Base-by-base conservation (phyloP, 768 basidiomycete genomes). In the Lactifluus rugatus region DNA sequence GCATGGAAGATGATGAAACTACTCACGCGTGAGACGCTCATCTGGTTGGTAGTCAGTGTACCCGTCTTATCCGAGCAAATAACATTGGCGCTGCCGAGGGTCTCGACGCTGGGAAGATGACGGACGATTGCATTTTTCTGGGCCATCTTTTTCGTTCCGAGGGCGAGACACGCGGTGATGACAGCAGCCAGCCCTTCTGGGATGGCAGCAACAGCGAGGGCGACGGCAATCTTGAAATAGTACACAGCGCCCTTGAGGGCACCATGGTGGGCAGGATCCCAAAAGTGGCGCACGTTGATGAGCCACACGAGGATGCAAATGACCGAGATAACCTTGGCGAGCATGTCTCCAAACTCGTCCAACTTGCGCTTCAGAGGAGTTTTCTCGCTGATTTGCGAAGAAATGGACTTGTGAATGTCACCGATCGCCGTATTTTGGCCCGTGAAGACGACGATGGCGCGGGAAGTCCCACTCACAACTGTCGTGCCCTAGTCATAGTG, bases 31-130 rank as follows among this genome's bases (percentile, higher is more conserved):
- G 90, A 87, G 23, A 97, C 90, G 66, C 91, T 89, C 95, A 98
- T 98, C 70, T 98, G 95, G 72, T 92, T 96, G 14, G 93, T 96
- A 10, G 93, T 96, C 67, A 96, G 68, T 34, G 93, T 94, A 49
- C 94, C 94, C 25, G 95, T 99, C 78, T 99, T 99, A 74, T 99
- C 95, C 3, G 93, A 94, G 71, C 95, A 99, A 65, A 99, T 98
- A 49, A 99, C 93, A 69, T 96, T 97, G 44, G 94, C 96, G 75
- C 93, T 94, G 0, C 95, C 95, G 7, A 99, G 78, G 39, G 95
- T 98, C 74, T 99, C 95, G 32, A 99, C 96, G 62, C 89, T 92
- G 8, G 95, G 96, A 62, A 99, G 75, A 71, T 95, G 94, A 66
- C 94, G 77, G 54, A 99, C 95, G 66, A 99, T 99, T 2, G 95